Evolutionary conservation across 2,329 filamentous ascomycete genomes (phyloP), one percentile per base, ranked within the genome.

Genomic region (Xylariaceae sp.): DNA sequence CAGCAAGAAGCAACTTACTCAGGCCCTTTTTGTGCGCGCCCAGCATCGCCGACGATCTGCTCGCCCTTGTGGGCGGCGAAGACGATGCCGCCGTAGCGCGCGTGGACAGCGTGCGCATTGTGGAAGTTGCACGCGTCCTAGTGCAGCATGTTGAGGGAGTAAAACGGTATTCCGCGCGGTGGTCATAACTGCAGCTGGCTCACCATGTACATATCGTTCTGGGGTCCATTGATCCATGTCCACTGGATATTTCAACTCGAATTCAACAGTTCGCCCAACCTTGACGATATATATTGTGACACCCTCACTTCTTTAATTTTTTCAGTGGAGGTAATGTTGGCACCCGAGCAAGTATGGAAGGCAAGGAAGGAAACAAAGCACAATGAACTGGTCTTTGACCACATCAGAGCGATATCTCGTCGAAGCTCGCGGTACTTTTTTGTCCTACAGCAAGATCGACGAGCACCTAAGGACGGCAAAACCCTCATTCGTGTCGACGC

Each of bases 101-200:
- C 56, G 51, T 84, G 83, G 2, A 84, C 75, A 8, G 70, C 70
- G 47, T 83, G 78, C 5, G 73, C 70, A 13, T 75, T 68, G 54
- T 82, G 73, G 42, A 86, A 70, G 45, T 75, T 75, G 49, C 72
- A 75, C 3, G 79, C 70, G 53, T 78, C 81, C 59, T 77, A 80
- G 33, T 74, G 82, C 35, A 85, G 61, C 79, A 85, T 85, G 39
- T 84, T 80, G 13, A 86, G 61, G 2, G 71, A 72, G 17, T n/a
- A n/a, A n/a, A n/a, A n/a, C n/a, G n/a, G n/a, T n/a, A n/a, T n/a
- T n/a, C n/a, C 61, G 65, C 2, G 67, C n/a, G n/a, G n/a, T n/a
- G n/a, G n/a, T n/a, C n/a, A n/a, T n/a, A n/a, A n/a, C n/a, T n/a
- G n/a, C n/a, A n/a, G n/a, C n/a, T n/a, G n/a, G n/a, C n/a, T n/a